A percentile compares a stretch with the other conserved stretches of the same genome.
Evolutionary conservation across 768 basidiomycete genomes (phyloP).

Genomic region (Rhodotorula kratochvilovae): DNA sequence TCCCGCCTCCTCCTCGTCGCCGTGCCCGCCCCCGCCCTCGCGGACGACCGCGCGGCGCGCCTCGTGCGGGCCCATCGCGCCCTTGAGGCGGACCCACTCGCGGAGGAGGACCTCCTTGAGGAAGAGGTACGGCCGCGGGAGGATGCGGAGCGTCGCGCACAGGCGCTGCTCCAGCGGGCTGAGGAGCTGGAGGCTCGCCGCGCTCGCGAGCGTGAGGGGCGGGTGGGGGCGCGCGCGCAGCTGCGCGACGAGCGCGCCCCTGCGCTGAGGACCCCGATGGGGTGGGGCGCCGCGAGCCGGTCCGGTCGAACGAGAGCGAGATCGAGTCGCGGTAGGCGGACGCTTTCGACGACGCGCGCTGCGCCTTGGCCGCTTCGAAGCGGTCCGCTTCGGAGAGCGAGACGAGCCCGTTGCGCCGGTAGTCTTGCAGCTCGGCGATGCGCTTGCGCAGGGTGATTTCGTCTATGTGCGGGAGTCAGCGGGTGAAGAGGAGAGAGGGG

Average conservation of each 20-base stretch:
- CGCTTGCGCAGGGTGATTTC: constrained; percentile 80
- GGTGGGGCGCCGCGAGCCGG: background rate
- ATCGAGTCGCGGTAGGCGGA: constrained; percentile 26
- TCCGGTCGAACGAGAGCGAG: constrained; percentile 21
- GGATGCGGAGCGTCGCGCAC: constrained; percentile 80
- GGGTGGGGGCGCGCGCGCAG: constrained; percentile 1
- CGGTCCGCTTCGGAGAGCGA: constrained; percentile 84
- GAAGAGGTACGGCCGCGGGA: constrained; percentile 90
- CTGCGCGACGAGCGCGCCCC: background rate
- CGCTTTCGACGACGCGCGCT: constrained; percentile 7
- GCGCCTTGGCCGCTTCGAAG: constrained; percentile 66
- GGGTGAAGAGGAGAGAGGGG: background rate
- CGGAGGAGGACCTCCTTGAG: constrained; percentile 93
- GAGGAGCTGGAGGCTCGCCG: constrained; percentile 82
- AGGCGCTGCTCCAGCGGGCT: constrained; percentile 79
- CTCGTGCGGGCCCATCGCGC: constrained; percentile 91
- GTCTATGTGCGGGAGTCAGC: constrained; percentile 53
- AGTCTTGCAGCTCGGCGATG: constrained; percentile 86
- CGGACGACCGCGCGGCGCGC: constrained; percentile 54
- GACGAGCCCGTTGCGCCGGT: constrained; percentile 76
- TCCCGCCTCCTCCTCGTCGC: constrained; percentile 51
- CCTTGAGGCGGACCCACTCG: constrained; percentile 82
- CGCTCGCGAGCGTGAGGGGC: constrained; percentile 81
- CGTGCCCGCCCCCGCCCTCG: background rate
- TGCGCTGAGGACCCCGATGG: background rate